These are phyloP conservation scores for Boletus sensibilis DNA, from an alignment of 768 basidiomycete genomes.

Conservation along the genomic window DNA sequence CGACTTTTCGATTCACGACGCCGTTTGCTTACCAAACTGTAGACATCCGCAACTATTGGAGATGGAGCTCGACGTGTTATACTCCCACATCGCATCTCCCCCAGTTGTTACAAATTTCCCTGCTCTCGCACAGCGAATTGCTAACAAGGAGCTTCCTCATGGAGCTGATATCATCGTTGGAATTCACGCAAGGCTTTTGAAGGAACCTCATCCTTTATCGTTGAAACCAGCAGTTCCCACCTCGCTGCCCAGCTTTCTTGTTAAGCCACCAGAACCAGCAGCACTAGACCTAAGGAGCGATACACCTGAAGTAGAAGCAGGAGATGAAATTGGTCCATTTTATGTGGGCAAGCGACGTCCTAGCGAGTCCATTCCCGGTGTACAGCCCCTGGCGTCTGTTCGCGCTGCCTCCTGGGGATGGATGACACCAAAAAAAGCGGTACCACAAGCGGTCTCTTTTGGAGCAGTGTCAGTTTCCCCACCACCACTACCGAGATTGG, in stretches of 20 bases:
- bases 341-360: background rate
- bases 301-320: background rate
- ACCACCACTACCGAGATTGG: rapidly evolving
- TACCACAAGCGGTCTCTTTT: background rate
- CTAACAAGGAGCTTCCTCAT: slow-evolving; percentile 20
- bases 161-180: slow-evolving; percentile 25
- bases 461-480: too few relatives aligned
- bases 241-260: too few relatives aligned
- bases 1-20: background rate
- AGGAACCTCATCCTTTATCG: background rate
- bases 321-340: background rate
- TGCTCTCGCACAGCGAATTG: slow-evolving; percentile 15
- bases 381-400: too few relatives aligned
- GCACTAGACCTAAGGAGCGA: background rate
- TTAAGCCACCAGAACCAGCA: too few relatives aligned
- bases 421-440: background rate
- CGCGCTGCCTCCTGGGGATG: too few relatives aligned
- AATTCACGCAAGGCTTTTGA: slow-evolving; percentile 19
- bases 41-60: slow-evolving; percentile 17
- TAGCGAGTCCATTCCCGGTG: too few relatives aligned
- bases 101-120: slow-evolving; percentile 13
- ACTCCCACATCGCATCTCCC: slow-evolving; percentile 17
- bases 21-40: background rate
- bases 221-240: background rate
- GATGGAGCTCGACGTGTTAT: slow-evolving; percentile 23